Conservation (phyloP, 306 rosid genomes). For the Trifolium fragiferum region DNA sequence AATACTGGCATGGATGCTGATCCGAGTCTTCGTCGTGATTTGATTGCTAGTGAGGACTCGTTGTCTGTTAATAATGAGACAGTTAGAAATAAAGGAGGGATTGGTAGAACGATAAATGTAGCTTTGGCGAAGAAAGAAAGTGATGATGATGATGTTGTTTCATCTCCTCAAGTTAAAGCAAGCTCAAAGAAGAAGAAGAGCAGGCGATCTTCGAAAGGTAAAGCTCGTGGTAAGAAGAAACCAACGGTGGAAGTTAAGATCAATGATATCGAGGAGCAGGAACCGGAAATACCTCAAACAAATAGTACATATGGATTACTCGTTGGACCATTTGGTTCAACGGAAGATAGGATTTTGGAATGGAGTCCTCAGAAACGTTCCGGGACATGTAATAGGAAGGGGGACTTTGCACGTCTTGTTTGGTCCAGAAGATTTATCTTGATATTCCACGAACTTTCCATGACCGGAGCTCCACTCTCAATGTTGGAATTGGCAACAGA, state of each 20-base stretch:
- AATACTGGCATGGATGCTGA: conserved; percentile 48
- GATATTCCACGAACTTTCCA: conserved; percentile 91
- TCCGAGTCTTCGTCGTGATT: conserved; percentile 55
- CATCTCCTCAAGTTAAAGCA: conserved; percentile 54
- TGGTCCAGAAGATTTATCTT: conserved; percentile 96
- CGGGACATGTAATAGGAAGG: conserved; percentile 92
- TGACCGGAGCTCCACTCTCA: conserved; percentile 97
- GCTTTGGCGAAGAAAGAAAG: conserved; percentile 60
- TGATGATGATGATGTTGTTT: conserved; percentile 31
- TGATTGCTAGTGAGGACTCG: conserved; percentile 45
- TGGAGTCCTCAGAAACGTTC: conserved; percentile 94
- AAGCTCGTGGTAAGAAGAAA: conserved; percentile 59
- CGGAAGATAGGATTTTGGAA: conserved; percentile 78
- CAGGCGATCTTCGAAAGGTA: conserved; percentile 53
- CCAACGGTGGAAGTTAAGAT: conserved; percentile 45
- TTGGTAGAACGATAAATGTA: conserved; percentile 50
- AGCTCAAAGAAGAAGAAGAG: conserved; percentile 70
- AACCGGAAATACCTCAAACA: conserved; percentile 71
- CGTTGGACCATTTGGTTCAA: conserved; percentile 82
- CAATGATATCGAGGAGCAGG: conserved; percentile 63
- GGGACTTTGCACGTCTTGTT: conserved; percentile 88
- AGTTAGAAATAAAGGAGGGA: conserved; percentile 36
- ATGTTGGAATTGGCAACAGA: conserved; percentile 98
- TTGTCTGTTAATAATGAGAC: conserved; percentile 54
- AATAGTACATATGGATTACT: conserved; percentile 82